phyloP scores from a whole-genome alignment of 176 grass and related monocot species.

The Carex parvula region DNA sequence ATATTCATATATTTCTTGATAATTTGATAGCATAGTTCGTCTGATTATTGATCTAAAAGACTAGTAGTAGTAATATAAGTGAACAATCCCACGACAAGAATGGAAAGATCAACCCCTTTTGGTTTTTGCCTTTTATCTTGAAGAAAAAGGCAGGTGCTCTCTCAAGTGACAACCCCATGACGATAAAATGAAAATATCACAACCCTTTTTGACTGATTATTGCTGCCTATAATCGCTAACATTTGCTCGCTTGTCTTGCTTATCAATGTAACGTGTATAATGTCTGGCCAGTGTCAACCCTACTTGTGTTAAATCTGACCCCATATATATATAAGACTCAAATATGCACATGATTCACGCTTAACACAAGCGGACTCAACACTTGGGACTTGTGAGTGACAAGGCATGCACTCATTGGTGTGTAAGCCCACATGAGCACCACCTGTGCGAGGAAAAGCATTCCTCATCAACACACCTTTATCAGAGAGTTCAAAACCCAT shows the following conservation, averaged over 20 bases:
- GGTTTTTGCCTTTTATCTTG: background rate
- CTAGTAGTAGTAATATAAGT: background rate
- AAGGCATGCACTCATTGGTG: too few relatives aligned
- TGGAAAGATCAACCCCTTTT: background rate
- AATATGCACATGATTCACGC: background rate
- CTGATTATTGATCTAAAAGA: background rate
- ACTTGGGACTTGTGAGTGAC: too few relatives aligned
- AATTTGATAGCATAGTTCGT: background rate
- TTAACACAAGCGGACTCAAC: background rate
- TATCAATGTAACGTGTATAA: background rate
- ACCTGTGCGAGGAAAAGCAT: background rate
- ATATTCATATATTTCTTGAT: background rate
- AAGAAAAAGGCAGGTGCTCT: background rate
- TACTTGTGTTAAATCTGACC: background rate
- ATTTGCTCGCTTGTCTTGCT: background rate
- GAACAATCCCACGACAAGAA: background rate
- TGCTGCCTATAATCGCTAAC: background rate
- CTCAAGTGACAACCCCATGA: background rate
- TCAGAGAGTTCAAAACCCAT: background rate
- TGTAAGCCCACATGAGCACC: background rate
- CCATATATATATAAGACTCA: background rate
- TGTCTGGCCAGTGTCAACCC: background rate
- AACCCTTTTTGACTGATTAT: too few relatives aligned
- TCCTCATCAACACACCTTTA: background rate
- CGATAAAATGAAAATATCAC: background rate